Base-by-base conservation (phyloP, 192 early-diverging fungal species). In the Coemansia sp. region DNA sequence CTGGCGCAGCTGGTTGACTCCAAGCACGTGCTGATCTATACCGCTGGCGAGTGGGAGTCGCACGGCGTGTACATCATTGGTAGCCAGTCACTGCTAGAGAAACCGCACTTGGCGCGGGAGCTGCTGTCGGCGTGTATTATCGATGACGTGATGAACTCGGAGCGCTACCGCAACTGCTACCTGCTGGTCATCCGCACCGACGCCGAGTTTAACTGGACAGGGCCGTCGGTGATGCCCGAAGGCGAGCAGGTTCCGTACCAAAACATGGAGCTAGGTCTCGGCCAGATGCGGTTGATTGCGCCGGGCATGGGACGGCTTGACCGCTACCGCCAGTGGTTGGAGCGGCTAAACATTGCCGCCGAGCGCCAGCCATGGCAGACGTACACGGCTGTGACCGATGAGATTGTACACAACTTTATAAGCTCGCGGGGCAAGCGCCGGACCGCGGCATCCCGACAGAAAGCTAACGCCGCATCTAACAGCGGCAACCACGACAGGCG, bases 41-140 rank as follows among this genome's bases (percentile, higher is more conserved):
- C 87, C 9, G 72, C 60, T 2, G 67, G 81, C 42, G 79, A 77
- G 14, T 87, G 85, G 62, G 85, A 91, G 61, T 74, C 69, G 23
- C 77, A 78, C 28, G 86, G 87, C 1, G 57, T 86, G 1, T 90
- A 87, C 49, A 81, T 94, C n/a, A 78, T 94, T 55, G 88, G 87
- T 8, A 84, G 83, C 55, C 83, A 83, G 39, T 65, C 78, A 5
- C 65, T 88, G 34, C 47, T 75, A 19, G 62, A 80, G 15, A 73
- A 78, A 15, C 83, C 80, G 1, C 53, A 83, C 3, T 46, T 64
- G 20, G 77, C 83, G 15, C 53, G 69, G 11, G 63, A 68, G 45
- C 66, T 86, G 12, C 67, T 90, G 0, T 41, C 64, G n/a, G 66
- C 83, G 2, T 83, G 83, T 41, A 61, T 81, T 31, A 44, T 60